These are phyloP conservation scores for Candida sojae DNA, from an alignment of 1,139 yeast species.

Conservation along the genomic window DNA sequence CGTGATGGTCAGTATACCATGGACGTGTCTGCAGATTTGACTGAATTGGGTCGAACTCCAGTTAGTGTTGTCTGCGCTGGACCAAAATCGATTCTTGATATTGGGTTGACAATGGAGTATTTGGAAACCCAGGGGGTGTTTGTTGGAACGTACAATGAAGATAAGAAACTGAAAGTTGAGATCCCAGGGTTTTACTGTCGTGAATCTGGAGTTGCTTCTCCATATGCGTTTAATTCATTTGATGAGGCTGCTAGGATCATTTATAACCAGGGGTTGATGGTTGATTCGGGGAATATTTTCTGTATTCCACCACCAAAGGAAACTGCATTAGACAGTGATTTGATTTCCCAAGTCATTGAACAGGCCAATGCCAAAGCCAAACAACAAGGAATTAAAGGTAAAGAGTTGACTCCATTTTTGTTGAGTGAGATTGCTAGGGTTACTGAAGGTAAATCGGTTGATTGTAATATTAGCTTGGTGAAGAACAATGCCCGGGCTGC, in stretches of 20 bases:
- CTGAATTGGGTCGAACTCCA: conserved; percentile 80
- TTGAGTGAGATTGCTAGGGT: conserved; percentile 62
- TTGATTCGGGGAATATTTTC: conserved; percentile 70
- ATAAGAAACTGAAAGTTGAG: conserved; percentile 25
- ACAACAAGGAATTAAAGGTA: conserved; percentile 59
- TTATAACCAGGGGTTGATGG: conserved; percentile 51
- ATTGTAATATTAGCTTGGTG: conserved; percentile 74
- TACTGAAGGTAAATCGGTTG: conserved; percentile 70
- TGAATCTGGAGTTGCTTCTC: conserved; percentile 73
- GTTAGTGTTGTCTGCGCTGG: conserved; percentile 92
- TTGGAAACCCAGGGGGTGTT: conserved; percentile 85
- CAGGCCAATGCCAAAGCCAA: conserved; percentile 62
- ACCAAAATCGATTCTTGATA: conserved; percentile 83
- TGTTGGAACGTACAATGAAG: conserved; percentile 52
- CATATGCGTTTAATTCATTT: conserved; percentile 58
- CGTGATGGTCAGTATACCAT: conserved; percentile 72
- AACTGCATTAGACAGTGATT: conserved; percentile 55
- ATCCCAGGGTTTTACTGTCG: conserved; percentile 87
- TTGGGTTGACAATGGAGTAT: conserved; percentile 79
- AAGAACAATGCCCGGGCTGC: conserved; percentile 74
- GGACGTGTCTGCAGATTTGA: conserved; percentile 87
- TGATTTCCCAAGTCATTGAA: conserved; percentile 58
- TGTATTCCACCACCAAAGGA: conserved; percentile 82
- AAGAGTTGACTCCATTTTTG: conserved; percentile 77
- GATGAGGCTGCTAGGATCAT: conserved; percentile 65